Evolutionary conservation across 163 green algal species (phyloP), one percentile per base, ranked within the genome.

Genomic region (Scenedesmus sp.): DNA sequence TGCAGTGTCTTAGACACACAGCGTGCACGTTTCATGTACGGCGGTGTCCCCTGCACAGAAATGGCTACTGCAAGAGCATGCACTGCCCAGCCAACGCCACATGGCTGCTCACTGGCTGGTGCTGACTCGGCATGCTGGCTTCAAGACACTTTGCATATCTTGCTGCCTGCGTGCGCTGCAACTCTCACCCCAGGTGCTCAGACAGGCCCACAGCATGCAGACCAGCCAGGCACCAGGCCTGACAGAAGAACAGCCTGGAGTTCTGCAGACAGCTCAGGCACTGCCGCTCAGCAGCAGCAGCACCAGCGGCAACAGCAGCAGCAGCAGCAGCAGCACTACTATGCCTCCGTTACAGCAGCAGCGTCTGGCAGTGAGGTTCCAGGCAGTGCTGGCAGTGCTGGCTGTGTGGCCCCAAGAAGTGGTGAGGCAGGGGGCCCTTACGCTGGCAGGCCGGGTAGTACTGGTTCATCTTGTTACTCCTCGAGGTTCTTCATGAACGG

Each of bases 401-500:
- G 65, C 65, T 40, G 26, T 76, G 26, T 76, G 30, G 30, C 0
- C 26, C 9, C 0, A 18, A 42, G 26, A 76, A 18, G 26, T 40
- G 65, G 0, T 76, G 65, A 76, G 30, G 30, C 65, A 33, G 30
- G 30, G 16, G 9, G 6, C 30, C 37, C 6, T 7, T 18, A 76
- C 30, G 3, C 65, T 40, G 65, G 65, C 65, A 76, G 26, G 30
- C 65, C 65, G 3, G 30, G 30, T 7, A 76, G 65, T 30, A 76
- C 65, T 76, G 65, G 30, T 4, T 76, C 65, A 76, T 76, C 65
- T 5, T 76, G 65, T 37, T 85, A 85, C 79, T 65, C 79, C 16
- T 44, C 79, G 9, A 85, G 79, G 49, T 85, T 65, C 0, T 85
- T 85, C 43, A 65, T 85, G 6, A 24, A 85, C 9, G 79, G 79